Conservation (phyloP, 345 rosid species). For the Euphorbia lathyris region DNA sequence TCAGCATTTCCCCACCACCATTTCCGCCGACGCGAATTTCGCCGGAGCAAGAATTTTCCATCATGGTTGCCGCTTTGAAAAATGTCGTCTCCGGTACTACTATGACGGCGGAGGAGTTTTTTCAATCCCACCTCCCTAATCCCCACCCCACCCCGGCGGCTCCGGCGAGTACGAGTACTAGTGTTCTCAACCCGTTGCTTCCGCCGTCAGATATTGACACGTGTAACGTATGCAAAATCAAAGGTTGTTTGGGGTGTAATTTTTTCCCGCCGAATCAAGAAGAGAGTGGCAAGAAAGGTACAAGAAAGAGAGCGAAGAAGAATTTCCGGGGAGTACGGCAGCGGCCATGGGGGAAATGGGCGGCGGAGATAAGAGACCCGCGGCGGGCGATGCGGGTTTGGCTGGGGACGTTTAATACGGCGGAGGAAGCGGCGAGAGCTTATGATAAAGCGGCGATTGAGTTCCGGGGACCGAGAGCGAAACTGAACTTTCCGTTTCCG, state of each 20-base stretch:
- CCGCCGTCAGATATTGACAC: constrained; percentile 41
- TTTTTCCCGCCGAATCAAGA: constrained; percentile 62
- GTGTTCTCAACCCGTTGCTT: not conserved
- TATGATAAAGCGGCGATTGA: constrained; percentile 74
- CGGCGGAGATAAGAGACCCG: constrained; percentile 96
- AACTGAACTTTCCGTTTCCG: constrained; percentile 55
- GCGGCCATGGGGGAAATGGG: constrained; percentile 98
- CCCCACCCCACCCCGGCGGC: constrained; percentile 1
- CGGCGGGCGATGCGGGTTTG: constrained; percentile 72
- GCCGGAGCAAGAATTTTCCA: constrained; percentile 54
- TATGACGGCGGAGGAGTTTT: not conserved
- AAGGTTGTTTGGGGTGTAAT: constrained; percentile 74
- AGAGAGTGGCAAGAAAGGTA: constrained; percentile 12
- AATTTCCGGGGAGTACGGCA: constrained; percentile 95
- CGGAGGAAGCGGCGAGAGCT: constrained; percentile 91
- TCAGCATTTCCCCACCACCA: constrained; percentile 13
- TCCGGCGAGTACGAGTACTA: not conserved
- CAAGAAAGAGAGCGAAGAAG: constrained; percentile 46
- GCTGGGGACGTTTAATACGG: constrained; percentile 90
- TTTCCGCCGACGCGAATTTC: constrained; percentile 26
- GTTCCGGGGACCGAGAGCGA: constrained; percentile 47
- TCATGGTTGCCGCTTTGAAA: constrained; percentile 57
- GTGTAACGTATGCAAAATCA: constrained; percentile 57
- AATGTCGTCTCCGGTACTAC: constrained; percentile 35
- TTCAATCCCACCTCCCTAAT: not conserved